phyloP scores from a whole-genome alignment of 2,329 filamentous ascomycete genomes.

The Aureobasidium lini region DNA sequence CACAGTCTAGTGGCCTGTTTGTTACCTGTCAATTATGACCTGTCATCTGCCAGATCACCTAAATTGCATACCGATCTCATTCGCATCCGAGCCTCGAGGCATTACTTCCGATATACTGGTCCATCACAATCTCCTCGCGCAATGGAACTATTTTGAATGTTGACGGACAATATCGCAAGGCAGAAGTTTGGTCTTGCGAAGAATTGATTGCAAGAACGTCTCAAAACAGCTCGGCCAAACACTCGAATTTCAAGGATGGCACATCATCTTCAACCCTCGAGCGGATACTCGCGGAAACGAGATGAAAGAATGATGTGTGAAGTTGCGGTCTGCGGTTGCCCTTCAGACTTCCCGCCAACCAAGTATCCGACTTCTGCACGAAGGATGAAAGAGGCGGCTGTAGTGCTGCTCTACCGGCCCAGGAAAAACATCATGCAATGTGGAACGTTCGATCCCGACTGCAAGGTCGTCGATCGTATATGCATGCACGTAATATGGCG shows the following conservation, averaged over 20 bases:
- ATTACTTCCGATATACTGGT: not conserved
- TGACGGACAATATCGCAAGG: no score
- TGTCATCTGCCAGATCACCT: not conserved
- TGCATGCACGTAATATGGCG: conserved; percentile 4
- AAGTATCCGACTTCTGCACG: not conserved
- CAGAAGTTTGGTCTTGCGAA: no score
- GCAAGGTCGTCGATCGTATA: not conserved
- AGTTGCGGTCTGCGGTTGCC: not conserved
- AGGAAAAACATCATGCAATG: not conserved
- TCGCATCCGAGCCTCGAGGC: not conserved
- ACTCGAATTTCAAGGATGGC: not conserved
- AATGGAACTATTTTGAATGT: no score
- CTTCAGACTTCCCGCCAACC: not conserved
- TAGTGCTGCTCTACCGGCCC: not conserved
- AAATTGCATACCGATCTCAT: not conserved
- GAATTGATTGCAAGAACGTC: no score
- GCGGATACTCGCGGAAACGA: not conserved
- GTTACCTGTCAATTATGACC: not conserved
- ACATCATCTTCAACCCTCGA: not conserved
- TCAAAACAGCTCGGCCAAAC: not conserved
- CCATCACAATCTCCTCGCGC: no score
- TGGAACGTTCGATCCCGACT: conserved; percentile 5
- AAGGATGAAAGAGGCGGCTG: not conserved
- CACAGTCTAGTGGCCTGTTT: not conserved
- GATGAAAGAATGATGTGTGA: not conserved